Percentiles rank a stretch among this genome's conserved stretches.
phyloP scores from a whole-genome alignment of 1,284 basidiomycete species.

The Austroboletus niveus region DNA sequence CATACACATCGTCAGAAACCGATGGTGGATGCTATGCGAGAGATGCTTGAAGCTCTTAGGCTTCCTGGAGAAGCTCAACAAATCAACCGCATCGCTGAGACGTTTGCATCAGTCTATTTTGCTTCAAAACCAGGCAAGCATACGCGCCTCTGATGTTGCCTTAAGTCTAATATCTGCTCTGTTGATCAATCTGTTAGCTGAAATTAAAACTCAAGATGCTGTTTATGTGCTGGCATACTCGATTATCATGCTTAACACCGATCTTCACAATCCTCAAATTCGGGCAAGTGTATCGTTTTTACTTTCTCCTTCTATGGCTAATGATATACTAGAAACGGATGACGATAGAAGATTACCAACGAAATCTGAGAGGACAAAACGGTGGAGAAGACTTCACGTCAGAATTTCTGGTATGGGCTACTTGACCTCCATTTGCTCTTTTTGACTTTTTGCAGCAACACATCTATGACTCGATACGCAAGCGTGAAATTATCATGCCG shows the following conservation, averaged over 20 bases:
- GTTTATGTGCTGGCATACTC: slow-evolving; percentile 95
- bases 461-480: slow-evolving; percentile 94
- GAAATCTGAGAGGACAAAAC: slow-evolving; percentile 93
- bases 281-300: slow-evolving; percentile 49
- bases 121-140: slow-evolving; percentile 71
- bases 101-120: slow-evolving; percentile 91
- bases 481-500: slow-evolving; percentile 95
- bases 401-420: slow-evolving; percentile 73
- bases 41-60: slow-evolving; percentile 91
- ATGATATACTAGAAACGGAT: slow-evolving; percentile 76
- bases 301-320: slow-evolving; percentile 9
- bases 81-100: slow-evolving; percentile 92
- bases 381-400: slow-evolving; percentile 81
- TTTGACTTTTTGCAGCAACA: slow-evolving; percentile 52
- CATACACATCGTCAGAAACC: slow-evolving; percentile 66
- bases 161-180: slow-evolving; percentile 5
- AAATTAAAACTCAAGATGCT: slow-evolving; percentile 90
- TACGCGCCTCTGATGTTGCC: not conserved
- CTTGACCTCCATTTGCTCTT: slow-evolving; percentile 1
- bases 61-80: slow-evolving; percentile 96
- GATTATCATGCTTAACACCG: slow-evolving; percentile 98
- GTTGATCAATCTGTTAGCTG: slow-evolving; percentile 47
- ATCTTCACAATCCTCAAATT: slow-evolving; percentile 96
- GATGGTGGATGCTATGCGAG: slow-evolving; percentile 93
- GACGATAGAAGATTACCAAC: slow-evolving; percentile 92